Base-by-base conservation (phyloP, 306 rosid species). In the Cucumis melo region DNA sequence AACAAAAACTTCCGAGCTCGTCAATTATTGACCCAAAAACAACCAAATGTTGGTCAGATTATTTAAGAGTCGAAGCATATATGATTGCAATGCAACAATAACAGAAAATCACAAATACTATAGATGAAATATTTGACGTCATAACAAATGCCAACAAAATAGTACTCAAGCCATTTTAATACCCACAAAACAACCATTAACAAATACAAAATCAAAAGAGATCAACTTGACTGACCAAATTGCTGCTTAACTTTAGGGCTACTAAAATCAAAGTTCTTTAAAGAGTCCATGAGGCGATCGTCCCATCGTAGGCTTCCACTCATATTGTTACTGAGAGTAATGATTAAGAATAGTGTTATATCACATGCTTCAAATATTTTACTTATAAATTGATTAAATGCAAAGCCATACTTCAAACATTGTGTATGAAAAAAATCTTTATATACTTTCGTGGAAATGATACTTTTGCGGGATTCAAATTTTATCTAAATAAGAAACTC, bases 211-310 rank as follows among this genome's bases (percentile, higher is more conserved):
- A 72, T 57, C 21, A 46, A 48, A 46, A 16, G 15, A 50, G 44
- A 72, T 27, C 21, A 13, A 34, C 6, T 65, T 71, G 63, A 79
- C 93, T 79, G 84, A 92, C 99, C 99, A 81, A 95, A 95, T 84
- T 95, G 99, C 78, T 92, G 98, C 86, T 95, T 95, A 78, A 95
- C 91, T 58, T 90, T 96, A 58, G 99, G 98, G 84, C 97, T 92
- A 86, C 86, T 87, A 62, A 95, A 93, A 88, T 95, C 99, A 83
- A 95, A 92, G 83, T 87, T 90, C 73, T 95, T 95, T 77, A 95
- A 86, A 39, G 99, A 92, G 77, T 95, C 99, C 92, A 88, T 88
- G 91, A 90, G 86, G 19, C 89, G 86, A 77, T 82, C 78, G 63
- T 95, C 98, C 99, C 98, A 95, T 83, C 92, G 96, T 68, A 78